Evolutionary conservation across 2,329 filamentous ascomycete genomes (phyloP), one percentile per base, ranked within the genome.

Genomic region (Didymella pinodella): DNA sequence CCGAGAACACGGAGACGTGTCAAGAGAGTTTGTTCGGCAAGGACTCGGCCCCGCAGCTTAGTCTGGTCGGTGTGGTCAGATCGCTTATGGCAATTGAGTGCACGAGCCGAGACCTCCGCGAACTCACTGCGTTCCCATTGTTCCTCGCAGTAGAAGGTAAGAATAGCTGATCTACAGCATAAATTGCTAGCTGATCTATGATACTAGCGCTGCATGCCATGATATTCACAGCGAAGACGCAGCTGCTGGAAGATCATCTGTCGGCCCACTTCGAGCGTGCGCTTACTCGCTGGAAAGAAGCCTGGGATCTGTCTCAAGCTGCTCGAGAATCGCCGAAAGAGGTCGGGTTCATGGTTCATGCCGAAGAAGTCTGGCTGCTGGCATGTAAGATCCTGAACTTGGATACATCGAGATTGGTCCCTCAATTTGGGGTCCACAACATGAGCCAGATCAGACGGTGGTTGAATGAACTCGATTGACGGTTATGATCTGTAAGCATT

Each of bases 281-380:
- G n/a, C 52, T 55, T 43, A 28, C 18, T n/a, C 52, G 44, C 36
- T 55, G 52, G 52, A 55, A 55, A 40, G 44, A 48, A 8, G 34
- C 34, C 14, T 55, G 45, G 45, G 45, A 44, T 11, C 45, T 16
- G 6, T 48, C 52, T 16, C n/a, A 16, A 22, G 31, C 34, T 16
- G 14, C 7, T 18, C 22, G 29, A 14, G 6, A 5, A 92, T 88
- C 1, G 10, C 18, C n/a, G 20, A 43, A 32, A 7, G 25, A 34
- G 4, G 25, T 7, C 18, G 38, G 40, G 3, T 56, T 56, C 11
- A 45, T 49, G 53, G 18, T 41, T 12, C 46, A 49, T 29, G 46
- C 53, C 7, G 46, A 56, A 20, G 46, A 49, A 38, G 29, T 45
- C 4, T 56, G 46, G 46, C 7, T 56, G 2, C 40, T 49, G 3